phyloP scores from a whole-genome alignment of 164 flowering plant genomes.

The Cinnamomum chago region DNA sequence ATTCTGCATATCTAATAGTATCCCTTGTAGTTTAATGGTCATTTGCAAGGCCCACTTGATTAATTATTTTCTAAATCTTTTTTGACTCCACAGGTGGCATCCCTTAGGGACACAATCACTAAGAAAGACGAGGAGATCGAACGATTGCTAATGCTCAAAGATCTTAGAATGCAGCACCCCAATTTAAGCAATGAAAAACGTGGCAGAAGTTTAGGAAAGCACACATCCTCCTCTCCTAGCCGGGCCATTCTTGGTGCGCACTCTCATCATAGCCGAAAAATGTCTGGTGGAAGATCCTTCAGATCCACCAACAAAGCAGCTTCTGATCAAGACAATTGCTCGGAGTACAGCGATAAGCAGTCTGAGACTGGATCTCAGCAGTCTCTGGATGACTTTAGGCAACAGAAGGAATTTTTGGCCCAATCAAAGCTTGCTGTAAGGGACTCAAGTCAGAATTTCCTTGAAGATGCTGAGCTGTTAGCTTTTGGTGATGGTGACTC shows the following conservation, averaged over 20 bases:
- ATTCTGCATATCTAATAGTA: not conserved
- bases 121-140: constrained; percentile 92
- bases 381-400: constrained; percentile 41
- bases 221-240: constrained; percentile 36
- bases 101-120: constrained; percentile 72
- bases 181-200: constrained; percentile 30
- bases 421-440: constrained; percentile 31
- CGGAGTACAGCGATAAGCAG: constrained; percentile 38
- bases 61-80: not conserved
- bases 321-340: constrained; percentile 35
- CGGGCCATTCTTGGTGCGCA: constrained; percentile 18
- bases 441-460: constrained; percentile 26
- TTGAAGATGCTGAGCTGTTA: constrained; percentile 37
- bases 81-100: constrained; percentile 49
- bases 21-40: not conserved
- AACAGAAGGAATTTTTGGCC: constrained; percentile 31
- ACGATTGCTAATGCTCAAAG: constrained; percentile 54
- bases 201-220: constrained; percentile 25
- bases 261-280: constrained; percentile 24
- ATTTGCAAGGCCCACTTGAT: not conserved
- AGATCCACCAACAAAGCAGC: constrained; percentile 28
- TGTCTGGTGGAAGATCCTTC: constrained; percentile 27
- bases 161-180: constrained; percentile 38
- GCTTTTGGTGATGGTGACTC: constrained; percentile 43
- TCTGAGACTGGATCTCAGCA: constrained; percentile 42